These are phyloP conservation scores for Rhizodiscina lignyota DNA, from an alignment of 495 filamentous ascomycete genomes.

Conservation along the genomic window DNA sequence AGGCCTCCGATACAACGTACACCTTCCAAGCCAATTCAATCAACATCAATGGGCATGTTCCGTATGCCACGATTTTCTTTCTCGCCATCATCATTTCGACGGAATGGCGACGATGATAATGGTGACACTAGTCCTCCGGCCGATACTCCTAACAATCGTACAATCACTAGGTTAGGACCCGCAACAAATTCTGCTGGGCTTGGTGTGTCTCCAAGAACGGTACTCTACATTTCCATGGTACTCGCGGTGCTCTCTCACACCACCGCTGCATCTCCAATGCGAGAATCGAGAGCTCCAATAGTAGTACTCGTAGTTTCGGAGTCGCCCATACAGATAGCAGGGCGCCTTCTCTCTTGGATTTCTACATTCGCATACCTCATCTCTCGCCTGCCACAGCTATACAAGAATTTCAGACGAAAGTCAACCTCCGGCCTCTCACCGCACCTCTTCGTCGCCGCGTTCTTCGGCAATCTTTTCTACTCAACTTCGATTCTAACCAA, in stretches of 20 bases:
- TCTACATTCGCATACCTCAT: slow-evolving; percentile 50
- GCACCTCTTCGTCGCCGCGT: slow-evolving; percentile 52
- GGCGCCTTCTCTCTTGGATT: slow-evolving; percentile 46
- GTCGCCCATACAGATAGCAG: slow-evolving; percentile 28
- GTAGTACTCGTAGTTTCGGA: slow-evolving; percentile 7
- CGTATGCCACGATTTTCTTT: background rate
- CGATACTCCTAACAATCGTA: slow-evolving; percentile 1
- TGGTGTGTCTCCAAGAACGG: slow-evolving; percentile 10
- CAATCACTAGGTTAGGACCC: slow-evolving; percentile 7
- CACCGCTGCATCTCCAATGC: background rate
- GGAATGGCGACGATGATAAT: background rate
- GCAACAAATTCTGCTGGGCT: slow-evolving; percentile 5
- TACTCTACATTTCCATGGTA: background rate
- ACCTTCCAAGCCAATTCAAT: background rate
- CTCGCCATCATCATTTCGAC: background rate
- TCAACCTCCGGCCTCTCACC: slow-evolving; percentile 57
- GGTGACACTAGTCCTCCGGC: background rate
- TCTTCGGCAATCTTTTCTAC: slow-evolving; percentile 60
- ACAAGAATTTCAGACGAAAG: slow-evolving; percentile 48
- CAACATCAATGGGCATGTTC: background rate
- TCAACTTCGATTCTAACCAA: slow-evolving; percentile 48
- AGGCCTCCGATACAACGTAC: too few species aligned
- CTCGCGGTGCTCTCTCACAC: background rate
- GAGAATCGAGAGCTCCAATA: slow-evolving; percentile 5
- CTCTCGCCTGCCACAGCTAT: slow-evolving; percentile 55